A percentile compares a stretch with the other conserved stretches of the same genome.
Evolutionary conservation across 1,284 basidiomycete species (phyloP).

Genomic region (Ustilago shanxiensis): DNA sequence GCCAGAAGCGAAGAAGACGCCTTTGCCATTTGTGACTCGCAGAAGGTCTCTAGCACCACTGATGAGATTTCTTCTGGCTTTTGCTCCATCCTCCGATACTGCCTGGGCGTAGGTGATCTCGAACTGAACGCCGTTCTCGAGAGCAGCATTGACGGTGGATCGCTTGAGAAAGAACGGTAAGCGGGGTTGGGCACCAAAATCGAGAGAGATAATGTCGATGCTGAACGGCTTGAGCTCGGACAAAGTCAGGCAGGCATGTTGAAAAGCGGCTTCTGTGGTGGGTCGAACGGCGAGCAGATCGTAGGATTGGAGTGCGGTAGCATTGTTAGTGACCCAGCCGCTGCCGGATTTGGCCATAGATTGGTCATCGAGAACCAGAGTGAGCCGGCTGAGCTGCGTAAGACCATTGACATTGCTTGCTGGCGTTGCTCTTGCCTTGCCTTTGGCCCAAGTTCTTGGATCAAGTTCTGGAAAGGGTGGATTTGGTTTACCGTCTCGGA

Average conservation of each 20-base stretch:
- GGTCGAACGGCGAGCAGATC: constrained; percentile 82
- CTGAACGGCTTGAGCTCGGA: constrained; percentile 82
- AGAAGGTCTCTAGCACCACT: constrained; percentile 61
- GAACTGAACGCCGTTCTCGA: constrained; percentile 85
- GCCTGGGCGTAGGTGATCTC: constrained; percentile 77
- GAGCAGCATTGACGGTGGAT: constrained; percentile 82
- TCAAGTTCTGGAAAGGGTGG: constrained; percentile 65
- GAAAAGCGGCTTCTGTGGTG: constrained; percentile 79
- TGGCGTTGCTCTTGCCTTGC: constrained; percentile 17
- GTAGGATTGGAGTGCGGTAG: constrained; percentile 73
- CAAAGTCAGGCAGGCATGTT: constrained; percentile 82
- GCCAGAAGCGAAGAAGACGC: constrained; percentile 63
- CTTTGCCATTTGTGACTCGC: constrained; percentile 66
- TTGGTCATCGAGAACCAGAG: constrained; percentile 65
- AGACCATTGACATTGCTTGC: constrained; percentile 8
- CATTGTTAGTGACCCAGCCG: constrained; percentile 58
- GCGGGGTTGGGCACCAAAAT: constrained; percentile 79
- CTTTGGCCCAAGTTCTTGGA: constrained; percentile 36
- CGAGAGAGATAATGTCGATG: constrained; percentile 84
- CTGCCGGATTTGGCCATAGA: constrained; percentile 58
- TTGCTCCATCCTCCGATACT: constrained; percentile 28
- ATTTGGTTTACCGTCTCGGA: constrained; percentile 25
- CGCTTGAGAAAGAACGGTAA: constrained; percentile 85
- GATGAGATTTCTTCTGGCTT: constrained; percentile 62
- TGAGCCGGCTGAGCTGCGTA: constrained; percentile 66